Evolutionary conservation across 768 basidiomycete species (phyloP).

Genomic region (Kwoniella sp.): DNA sequence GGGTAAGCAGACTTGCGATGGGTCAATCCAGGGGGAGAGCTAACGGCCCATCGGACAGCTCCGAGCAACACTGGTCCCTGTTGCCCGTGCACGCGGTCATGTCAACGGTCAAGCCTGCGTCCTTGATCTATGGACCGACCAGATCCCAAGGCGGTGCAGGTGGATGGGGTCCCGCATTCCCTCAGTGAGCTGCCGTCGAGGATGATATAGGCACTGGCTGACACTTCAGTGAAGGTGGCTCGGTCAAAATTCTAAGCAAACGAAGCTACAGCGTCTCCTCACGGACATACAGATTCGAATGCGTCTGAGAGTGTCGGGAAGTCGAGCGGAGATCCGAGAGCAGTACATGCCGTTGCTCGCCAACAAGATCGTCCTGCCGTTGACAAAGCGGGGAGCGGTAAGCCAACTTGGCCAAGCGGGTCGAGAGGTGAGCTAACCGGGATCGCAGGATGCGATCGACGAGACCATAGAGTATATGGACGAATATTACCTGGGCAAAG

Average conservation of each 20-base stretch:
- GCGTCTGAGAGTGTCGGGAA: conserved; percentile 88
- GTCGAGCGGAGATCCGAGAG: conserved; percentile 83
- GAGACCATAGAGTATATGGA: conserved; percentile 86
- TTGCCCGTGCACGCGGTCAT: conserved; percentile 90
- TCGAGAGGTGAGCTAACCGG: background rate
- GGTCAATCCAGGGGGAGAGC: background rate
- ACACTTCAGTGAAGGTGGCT: conserved; percentile 66
- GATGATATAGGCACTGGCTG: background rate
- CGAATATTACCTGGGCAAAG: conserved; percentile 83
- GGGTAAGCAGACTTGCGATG: conserved; percentile 57
- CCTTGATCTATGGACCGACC: conserved; percentile 65
- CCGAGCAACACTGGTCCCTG: conserved; percentile 91
- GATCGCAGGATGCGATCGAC: conserved; percentile 67
- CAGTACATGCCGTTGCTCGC: conserved; percentile 86
- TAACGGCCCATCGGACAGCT: conserved; percentile 53
- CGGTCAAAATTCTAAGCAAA: conserved; percentile 92
- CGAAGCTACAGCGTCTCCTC: conserved; percentile 71
- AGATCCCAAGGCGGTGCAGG: conserved; percentile 20
- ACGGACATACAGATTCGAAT: conserved; percentile 90
- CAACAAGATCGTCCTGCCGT: conserved; percentile 71
- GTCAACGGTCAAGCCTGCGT: conserved; percentile 85
- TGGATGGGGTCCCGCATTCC: conserved; percentile 58
- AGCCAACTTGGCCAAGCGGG: too few relatives aligned
- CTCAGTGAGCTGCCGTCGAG: conserved; percentile 60
- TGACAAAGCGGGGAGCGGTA: conserved; percentile 69